Evolutionary conservation across 2,329 filamentous ascomycete species (phyloP).

Genomic region (Aspergillus chevalieri): DNA sequence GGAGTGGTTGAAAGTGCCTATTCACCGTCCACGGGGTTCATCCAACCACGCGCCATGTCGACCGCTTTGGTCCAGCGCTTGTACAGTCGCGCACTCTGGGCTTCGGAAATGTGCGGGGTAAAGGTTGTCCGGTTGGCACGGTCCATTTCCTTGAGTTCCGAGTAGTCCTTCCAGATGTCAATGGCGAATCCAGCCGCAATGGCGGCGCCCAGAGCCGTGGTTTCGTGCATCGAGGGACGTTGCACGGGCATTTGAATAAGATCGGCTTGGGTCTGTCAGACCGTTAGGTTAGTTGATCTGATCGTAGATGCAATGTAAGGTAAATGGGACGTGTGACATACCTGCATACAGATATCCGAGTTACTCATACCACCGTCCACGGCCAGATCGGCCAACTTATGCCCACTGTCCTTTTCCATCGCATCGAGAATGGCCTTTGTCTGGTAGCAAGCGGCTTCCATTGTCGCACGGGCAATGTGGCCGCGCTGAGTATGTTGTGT

Average conservation of each 20-base stretch:
- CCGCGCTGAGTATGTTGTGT: conserved; percentile 79
- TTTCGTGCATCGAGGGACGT: conserved; percentile 82
- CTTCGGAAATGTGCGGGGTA: conserved; percentile 55
- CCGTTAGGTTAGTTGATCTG: neutral
- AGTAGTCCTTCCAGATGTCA: conserved; percentile 68
- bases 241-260: conserved; percentile 77
- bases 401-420: conserved; percentile 79
- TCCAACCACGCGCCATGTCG: conserved; percentile 71
- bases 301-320: too few relatives aligned
- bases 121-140: conserved; percentile 64
- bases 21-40: conserved; percentile 15
- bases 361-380: conserved; percentile 89
- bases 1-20: neutral
- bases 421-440: conserved; percentile 86
- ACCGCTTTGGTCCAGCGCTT: conserved; percentile 70
- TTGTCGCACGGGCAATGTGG: conserved; percentile 80
- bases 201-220: conserved; percentile 79
- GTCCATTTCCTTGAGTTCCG: conserved; percentile 68
- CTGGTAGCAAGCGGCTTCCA: conserved; percentile 89
- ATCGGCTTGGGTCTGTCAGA: conserved; percentile 67
- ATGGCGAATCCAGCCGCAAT: conserved; percentile 84
- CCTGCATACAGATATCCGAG: conserved; percentile 81
- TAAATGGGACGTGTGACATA: conserved; percentile 23
- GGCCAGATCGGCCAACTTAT: conserved; percentile 66
- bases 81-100: conserved; percentile 59